A percentile compares a stretch with the other conserved stretches of the same genome.
These are phyloP conservation scores for Allomyces javanicus DNA, from an alignment of 192 early-diverging fungal species.

Conservation along the genomic window DNA sequence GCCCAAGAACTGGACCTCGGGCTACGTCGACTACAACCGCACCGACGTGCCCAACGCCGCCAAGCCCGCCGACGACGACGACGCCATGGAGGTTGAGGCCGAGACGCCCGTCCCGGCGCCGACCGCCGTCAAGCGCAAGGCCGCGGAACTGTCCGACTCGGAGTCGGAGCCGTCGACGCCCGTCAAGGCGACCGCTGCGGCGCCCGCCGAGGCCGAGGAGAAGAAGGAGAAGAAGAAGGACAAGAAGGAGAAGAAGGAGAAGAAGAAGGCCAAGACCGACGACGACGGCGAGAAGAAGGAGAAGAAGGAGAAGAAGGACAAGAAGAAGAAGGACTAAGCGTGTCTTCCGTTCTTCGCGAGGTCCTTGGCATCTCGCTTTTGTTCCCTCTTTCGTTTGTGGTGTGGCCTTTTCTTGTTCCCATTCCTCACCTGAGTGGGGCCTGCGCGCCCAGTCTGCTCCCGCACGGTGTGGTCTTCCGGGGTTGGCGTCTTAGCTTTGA, in stretches of 20 bases:
- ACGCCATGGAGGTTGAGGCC: conserved; percentile 15
- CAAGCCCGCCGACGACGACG: conserved; percentile 7
- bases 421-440: not conserved
- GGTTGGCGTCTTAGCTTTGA: too few relatives aligned
- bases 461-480: too few relatives aligned
- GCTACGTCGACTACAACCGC: conserved; percentile 46
- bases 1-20: conserved; percentile 63
- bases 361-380: too few relatives aligned
- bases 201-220: conserved; percentile 12
- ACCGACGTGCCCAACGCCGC: conserved; percentile 11
- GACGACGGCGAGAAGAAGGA: not conserved
- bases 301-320: conserved; percentile 13
- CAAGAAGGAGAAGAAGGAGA: conserved; percentile 29
- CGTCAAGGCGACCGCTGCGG: conserved; percentile 10
- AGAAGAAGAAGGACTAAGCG: conserved; percentile 19
- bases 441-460: too few relatives aligned
- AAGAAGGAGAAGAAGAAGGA: conserved; percentile 24
- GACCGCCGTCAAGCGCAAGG: conserved; percentile 15
- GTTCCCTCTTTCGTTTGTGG: too few relatives aligned
- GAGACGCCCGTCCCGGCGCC: conserved; percentile 14
- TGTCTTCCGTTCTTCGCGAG: not conserved
- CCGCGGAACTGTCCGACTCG: conserved; percentile 11
- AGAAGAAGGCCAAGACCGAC: conserved; percentile 9
- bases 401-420: not conserved
- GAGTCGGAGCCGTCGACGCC: conserved; percentile 15